phyloP scores from a whole-genome alignment of 345 rosid species.

The Zanthoxylum bungeanum region DNA sequence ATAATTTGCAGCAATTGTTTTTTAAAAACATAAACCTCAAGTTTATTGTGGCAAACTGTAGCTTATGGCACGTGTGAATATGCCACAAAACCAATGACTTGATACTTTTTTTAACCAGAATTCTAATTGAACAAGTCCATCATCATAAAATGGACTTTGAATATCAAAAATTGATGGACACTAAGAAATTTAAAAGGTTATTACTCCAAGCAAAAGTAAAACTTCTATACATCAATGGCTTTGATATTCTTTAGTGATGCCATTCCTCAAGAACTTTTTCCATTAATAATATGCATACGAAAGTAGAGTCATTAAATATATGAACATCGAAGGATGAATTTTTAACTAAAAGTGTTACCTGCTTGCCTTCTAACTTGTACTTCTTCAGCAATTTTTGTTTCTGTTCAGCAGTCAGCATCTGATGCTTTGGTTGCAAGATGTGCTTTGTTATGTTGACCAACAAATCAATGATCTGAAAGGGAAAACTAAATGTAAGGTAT shows the following conservation, averaged over 20 bases:
- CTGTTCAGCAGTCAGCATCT: slow-evolving; percentile 25
- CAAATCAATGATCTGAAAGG: slow-evolving; percentile 33
- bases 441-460: slow-evolving; percentile 35
- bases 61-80: not conserved
- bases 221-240: not conserved
- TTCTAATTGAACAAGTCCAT: not conserved
- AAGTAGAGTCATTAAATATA: not conserved
- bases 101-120: not conserved
- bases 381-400: slow-evolving; percentile 29
- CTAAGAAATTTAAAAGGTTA: not conserved
- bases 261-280: not conserved
- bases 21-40: not conserved
- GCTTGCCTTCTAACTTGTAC: slow-evolving; percentile 30
- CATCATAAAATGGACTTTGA: not conserved
- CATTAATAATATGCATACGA: not conserved
- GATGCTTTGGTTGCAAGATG: slow-evolving; percentile 25
- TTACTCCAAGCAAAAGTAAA: not conserved
- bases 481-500: not conserved
- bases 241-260: not conserved
- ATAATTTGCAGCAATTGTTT: not conserved
- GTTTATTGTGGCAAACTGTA: not conserved
- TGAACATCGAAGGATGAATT: not conserved
- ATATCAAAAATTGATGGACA: not conserved
- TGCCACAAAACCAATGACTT: not conserved
- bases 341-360: slow-evolving; percentile 16